Evolutionary conservation across 768 basidiomycete genomes (phyloP).

Genomic region (Collybia mongolica): DNA sequence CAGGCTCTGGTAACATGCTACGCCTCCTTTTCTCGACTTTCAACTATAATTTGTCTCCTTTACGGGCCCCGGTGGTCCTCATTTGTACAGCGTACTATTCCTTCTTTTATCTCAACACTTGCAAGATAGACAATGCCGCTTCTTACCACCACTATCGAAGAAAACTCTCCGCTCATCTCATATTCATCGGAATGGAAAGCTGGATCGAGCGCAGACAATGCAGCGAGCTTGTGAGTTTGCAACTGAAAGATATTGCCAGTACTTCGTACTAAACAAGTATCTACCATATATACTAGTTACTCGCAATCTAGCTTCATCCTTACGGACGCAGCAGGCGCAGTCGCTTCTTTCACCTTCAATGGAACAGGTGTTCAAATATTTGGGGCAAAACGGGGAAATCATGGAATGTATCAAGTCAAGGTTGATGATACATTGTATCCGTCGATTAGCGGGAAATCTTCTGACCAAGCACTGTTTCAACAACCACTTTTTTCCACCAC

Average conservation of each 20-base stretch:
- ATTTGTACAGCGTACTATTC: not conserved
- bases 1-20: too few relatives aligned
- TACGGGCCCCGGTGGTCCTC: too few relatives aligned
- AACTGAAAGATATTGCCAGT: too few relatives aligned
- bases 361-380: constrained; percentile 49
- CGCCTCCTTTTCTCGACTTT: too few relatives aligned
- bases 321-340: constrained; percentile 30
- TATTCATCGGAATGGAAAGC: constrained; percentile 24
- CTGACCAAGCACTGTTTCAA: constrained; percentile 33
- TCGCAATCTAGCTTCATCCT: constrained; percentile 37
- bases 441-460: constrained; percentile 23
- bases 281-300: constrained; percentile 23
- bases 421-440: constrained; percentile 34
- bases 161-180: constrained; percentile 23
- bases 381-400: constrained; percentile 47
- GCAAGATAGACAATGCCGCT: constrained; percentile 17
- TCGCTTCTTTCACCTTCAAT: constrained; percentile 42
- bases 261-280: constrained; percentile 10
- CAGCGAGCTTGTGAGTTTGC: not conserved
- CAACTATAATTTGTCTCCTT: too few relatives aligned
- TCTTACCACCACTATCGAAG: constrained; percentile 23
- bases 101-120: not conserved
- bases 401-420: constrained; percentile 42
- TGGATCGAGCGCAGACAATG: constrained; percentile 14
- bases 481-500: constrained; percentile 35